Evolutionary conservation across 208 protist genomes (phyloP).

Genomic region (Trypanosoma brucei): DNA sequence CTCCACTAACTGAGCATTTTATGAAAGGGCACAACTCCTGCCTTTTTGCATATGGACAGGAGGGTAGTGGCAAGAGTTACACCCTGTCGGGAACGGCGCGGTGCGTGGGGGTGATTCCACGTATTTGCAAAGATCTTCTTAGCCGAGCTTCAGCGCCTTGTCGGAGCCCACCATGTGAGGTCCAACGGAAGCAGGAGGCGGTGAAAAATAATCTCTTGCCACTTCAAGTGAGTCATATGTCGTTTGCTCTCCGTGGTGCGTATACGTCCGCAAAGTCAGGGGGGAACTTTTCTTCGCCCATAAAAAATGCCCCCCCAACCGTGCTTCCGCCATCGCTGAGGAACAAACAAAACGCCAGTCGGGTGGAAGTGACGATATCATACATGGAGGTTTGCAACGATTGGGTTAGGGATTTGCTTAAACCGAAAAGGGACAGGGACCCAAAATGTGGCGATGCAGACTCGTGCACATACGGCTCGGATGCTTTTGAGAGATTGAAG

Average conservation of each 20-base stretch:
- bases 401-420: constrained; percentile 73
- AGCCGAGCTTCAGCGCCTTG: constrained; percentile 15
- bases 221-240: neutral
- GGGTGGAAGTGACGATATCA: constrained; percentile 42
- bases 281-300: neutral
- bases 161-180: neutral
- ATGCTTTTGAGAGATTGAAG: constrained; percentile 49
- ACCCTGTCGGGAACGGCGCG: constrained; percentile 83
- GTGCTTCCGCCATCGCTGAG: neutral
- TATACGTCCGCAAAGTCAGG: neutral
- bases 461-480: neutral
- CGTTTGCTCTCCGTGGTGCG: neutral
- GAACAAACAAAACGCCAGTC: neutral
- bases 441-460: neutral
- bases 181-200: neutral
- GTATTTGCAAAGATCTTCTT: constrained; percentile 60
- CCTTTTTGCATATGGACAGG: constrained; percentile 91
- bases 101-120: constrained; percentile 74
- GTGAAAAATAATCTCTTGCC: neutral
- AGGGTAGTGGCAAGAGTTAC: constrained; percentile 91
- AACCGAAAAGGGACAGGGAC: constrained; percentile 35
- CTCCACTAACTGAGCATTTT: constrained; percentile 42
- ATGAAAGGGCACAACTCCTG: constrained; percentile 71
- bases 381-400: constrained; percentile 91
- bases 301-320: neutral